Evolutionary conservation across 495 filamentous ascomycete species (phyloP), one percentile per base, ranked within the genome.

Genomic region (Astrothelium subdiscretum): DNA sequence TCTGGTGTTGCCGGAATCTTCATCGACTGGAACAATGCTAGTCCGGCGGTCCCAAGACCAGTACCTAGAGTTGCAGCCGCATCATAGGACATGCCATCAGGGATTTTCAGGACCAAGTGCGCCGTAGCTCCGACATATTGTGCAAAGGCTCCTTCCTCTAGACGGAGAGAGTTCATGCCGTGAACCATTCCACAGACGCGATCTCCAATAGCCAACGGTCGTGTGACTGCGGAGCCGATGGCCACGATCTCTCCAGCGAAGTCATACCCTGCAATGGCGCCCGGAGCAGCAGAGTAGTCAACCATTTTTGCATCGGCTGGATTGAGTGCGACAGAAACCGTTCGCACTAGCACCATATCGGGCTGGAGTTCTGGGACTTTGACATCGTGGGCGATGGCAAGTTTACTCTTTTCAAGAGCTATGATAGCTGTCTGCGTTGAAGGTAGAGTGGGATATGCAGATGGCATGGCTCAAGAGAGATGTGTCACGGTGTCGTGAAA

Each of bases 251-350:
- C 65, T 31, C 82, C 82, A 1, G 81, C 67, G 66, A 78, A 81
- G 70, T 85, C 81, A 59, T 78, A 77, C 20, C 51, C 51, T 6
- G 51, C 20, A n/a, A 57, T 57, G 6, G 51, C 51, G n/a, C 51
- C 51, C n/a, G 27, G 20, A 5, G 51, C 27, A 57, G 51, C 6
- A 24, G 51, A 57, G 20, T 57, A 31, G 51, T 57, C 51, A 57
- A 57, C 11, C 48, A 77, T 74, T 66, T 83, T 83, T 75, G 77
- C 83, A 73, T 85, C 82, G 0, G 79, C 81, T 6, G 82, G 82
- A 61, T 85, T 85, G 54, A 84, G 65, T 5, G 78, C 82, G 24
- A 84, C 77, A 26, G 74, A 72, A 15, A 74, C 69, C 42, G 70
- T 78, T 62, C 76, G 78, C 62, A 84, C 76, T 31, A 83, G 74